These are phyloP conservation scores for Populus nigra DNA, from an alignment of 345 rosid species.

Conservation along the genomic window DNA sequence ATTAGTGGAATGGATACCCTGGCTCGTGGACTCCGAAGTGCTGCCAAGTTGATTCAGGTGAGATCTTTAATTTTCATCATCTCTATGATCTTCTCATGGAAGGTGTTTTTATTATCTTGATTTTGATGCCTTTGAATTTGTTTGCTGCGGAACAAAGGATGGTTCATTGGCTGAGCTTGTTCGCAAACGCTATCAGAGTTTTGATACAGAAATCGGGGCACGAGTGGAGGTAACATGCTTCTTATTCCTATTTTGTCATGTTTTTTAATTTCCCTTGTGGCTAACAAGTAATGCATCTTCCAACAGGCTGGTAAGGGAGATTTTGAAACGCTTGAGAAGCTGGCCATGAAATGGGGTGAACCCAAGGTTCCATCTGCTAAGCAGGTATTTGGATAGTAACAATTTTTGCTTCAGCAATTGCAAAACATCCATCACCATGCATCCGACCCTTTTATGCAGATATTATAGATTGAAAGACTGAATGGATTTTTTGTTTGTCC, in stretches of 20 bases:
- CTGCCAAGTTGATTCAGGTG: slow-evolving; percentile 79
- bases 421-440: too few relatives aligned
- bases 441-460: too few relatives aligned
- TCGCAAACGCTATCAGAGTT: slow-evolving; percentile 67
- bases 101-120: not conserved
- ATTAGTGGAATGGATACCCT: slow-evolving; percentile 89
- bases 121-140: not conserved
- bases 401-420: not conserved
- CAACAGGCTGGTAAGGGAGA: slow-evolving; percentile 74
- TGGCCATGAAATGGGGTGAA: slow-evolving; percentile 80
- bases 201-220: slow-evolving; percentile 65
- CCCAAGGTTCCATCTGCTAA: slow-evolving; percentile 86
- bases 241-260: not conserved
- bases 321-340: slow-evolving; percentile 84
- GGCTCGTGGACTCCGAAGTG: slow-evolving; percentile 86
- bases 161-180: slow-evolving; percentile 67
- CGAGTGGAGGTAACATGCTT: slow-evolving; percentile 50
- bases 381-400: slow-evolving; percentile 55
- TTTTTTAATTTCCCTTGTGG: not conserved
- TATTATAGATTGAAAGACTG: too few relatives aligned
- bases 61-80: not conserved
- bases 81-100: not conserved
- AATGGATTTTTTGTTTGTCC: too few relatives aligned
- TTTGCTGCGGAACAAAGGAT: slow-evolving; percentile 38
- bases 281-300: slow-evolving; percentile 2